Base-by-base conservation (phyloP, 2,329 filamentous ascomycete genomes). In the Coniochaeta prunicola region DNA sequence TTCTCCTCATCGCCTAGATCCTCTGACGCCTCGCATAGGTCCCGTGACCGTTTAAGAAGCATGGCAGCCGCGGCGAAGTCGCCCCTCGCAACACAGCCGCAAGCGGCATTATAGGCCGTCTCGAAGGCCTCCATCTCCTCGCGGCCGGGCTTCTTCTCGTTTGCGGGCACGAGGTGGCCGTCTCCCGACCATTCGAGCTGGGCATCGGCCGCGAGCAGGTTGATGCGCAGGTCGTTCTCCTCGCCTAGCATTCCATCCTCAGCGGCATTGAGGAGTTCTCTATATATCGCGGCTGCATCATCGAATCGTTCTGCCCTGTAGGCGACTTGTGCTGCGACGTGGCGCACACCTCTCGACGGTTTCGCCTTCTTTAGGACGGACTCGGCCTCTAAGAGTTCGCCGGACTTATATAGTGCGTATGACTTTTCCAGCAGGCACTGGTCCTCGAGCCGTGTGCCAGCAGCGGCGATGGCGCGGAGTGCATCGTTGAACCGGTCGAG, bases 351-450 rank as follows among this genome's bases (percentile, higher is more conserved):
- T 36, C 63, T 60, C 58, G 36, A 59, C 61, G 74, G 64, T 3
- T 67, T 59, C 12, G 64, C 64, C 12, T 75, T 64, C 17, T 73
- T 66, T 19, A 82, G 67, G 17, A 75, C 62, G 2, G 69, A 71
- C 28, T 81, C 79, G 21, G 90, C 90, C 59, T 87, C 86, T 21
- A 80, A 76, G 1, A 91, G 80, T 63, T 85, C 80, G 26, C 89
- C 89, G 0, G 84, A 82, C 76, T 92, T 94, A 76, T 94, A 96
- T 21, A 92, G 80, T n/a, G 89, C 87, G 75, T 96, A 96, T 2
- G 88, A 84, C 69, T 87, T 87, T 71, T 92, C 90, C 48, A 92
- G 78, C 17, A 74, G 68, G 64, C 87, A 90, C 59, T 74, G 74
- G 40, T 81, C 76, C 68, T 86, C 83, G 59, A 92, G 74, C 63